Evolutionary conservation across 2,329 filamentous ascomycete genomes (phyloP).

Genomic region (Ploettnerulaceae sp.): DNA sequence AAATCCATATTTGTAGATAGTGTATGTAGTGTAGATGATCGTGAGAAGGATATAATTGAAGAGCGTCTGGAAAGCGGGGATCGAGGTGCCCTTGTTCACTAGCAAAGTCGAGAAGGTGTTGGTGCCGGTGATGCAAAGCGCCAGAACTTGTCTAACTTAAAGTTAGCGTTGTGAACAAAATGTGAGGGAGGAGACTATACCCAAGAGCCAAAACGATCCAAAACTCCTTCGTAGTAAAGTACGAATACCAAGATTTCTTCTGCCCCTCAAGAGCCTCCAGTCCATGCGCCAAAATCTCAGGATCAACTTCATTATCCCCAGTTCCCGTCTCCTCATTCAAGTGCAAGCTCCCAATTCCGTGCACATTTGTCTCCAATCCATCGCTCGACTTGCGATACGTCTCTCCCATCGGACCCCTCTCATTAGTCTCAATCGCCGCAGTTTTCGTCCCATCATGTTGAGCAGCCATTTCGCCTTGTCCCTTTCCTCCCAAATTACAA

Average conservation of each 20-base stretch:
- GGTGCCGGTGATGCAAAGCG: conserved; percentile 85
- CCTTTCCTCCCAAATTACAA: conserved; percentile 3
- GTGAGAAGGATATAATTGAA: conserved; percentile 90
- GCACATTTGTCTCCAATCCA: conserved; percentile 18
- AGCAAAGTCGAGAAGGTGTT: conserved; percentile 87
- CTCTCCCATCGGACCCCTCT: conserved; percentile 14
- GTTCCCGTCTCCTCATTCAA: conserved; percentile 8
- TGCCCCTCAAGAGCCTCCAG: conserved; percentile 51
- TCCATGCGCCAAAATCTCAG: conserved; percentile 35
- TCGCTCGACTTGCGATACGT: conserved; percentile 24
- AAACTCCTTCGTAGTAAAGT: conserved; percentile 80
- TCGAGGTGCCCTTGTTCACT: conserved; percentile 60
- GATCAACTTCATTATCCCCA: conserved; percentile 19
- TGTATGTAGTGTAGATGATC: conserved; percentile 74
- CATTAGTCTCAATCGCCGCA: conserved; percentile 21
- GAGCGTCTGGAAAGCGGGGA: conserved; percentile 92
- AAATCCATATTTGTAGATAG: conserved; percentile 73
- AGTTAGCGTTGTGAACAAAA: conserved; percentile 8
- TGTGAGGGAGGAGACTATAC: conserved; percentile 37
- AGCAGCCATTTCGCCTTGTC: conserved; percentile 10
- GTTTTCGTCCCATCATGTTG: conserved; percentile 17
- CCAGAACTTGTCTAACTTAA: conserved; percentile 61
- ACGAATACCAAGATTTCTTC: conserved; percentile 60
- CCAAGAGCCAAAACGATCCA: conserved; percentile 78
- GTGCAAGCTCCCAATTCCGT: conserved; percentile 16